Conservation (phyloP, 2,329 filamentous ascomycete genomes). For the Diplodia seriata region DNA sequence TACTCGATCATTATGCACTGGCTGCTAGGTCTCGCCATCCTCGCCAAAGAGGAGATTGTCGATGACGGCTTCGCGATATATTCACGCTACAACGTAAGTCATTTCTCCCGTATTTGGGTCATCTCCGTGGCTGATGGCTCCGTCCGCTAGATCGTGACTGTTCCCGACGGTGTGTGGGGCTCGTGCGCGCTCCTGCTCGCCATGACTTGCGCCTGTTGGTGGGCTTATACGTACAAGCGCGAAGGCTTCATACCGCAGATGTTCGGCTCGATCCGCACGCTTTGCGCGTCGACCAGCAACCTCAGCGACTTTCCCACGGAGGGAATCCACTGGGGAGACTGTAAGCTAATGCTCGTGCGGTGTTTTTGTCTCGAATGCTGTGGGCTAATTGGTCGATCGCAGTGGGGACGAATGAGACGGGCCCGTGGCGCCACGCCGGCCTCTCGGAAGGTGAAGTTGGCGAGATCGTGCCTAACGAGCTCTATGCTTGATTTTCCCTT, state of each 20-base stretch:
- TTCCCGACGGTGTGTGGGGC: slow-evolving; percentile 39
- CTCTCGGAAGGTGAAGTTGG: slow-evolving; percentile 39
- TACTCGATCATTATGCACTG: slow-evolving; percentile 43
- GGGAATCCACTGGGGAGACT: slow-evolving; percentile 31
- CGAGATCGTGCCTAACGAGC: slow-evolving; percentile 41
- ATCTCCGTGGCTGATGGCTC: neutral
- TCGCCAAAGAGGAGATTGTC: slow-evolving; percentile 24
- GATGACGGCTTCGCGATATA: slow-evolving; percentile 34
- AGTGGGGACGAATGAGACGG: slow-evolving; percentile 40
- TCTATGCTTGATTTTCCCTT: slow-evolving; percentile 37
- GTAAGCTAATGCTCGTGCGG: neutral
- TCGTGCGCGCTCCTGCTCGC: slow-evolving; percentile 41
- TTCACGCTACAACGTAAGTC: slow-evolving; percentile 39
- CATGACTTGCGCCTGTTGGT: slow-evolving; percentile 44
- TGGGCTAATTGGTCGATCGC: neutral
- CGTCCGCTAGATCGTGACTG: slow-evolving; percentile 37
- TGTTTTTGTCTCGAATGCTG: neutral
- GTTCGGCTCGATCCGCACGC: slow-evolving; percentile 43
- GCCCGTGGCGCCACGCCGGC: slow-evolving; percentile 41
- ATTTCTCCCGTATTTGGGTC: too few species aligned
- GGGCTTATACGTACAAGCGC: slow-evolving; percentile 42
- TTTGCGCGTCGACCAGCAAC: slow-evolving; percentile 41
- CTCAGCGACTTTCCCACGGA: slow-evolving; percentile 41
- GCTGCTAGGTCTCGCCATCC: slow-evolving; percentile 39
- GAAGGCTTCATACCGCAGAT: slow-evolving; percentile 46